Conservation (phyloP, 306 rosid genomes). For the Crataegus laevigata region DNA sequence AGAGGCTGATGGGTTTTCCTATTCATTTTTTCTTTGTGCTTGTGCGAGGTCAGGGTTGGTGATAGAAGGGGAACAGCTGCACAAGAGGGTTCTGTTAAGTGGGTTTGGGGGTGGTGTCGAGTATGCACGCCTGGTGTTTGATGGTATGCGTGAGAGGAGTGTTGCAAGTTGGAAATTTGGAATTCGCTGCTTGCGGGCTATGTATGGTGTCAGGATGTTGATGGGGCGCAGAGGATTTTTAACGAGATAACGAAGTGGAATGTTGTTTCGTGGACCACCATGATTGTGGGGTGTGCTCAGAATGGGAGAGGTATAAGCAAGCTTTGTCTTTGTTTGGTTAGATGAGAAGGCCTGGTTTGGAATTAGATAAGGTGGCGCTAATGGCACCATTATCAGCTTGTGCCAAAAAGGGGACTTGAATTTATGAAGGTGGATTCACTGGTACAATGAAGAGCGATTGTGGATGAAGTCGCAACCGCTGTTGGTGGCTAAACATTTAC, state of each 20-base stretch:
- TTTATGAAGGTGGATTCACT: slow-evolving; percentile 66
- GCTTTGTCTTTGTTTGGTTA: slow-evolving; percentile 50
- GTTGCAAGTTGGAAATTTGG: slow-evolving; percentile 56
- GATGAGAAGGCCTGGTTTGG: slow-evolving; percentile 58
- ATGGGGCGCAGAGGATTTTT: slow-evolving; percentile 37
- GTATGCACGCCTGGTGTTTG: slow-evolving; percentile 49
- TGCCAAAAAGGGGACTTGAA: slow-evolving; percentile 57
- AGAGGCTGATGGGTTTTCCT: slow-evolving; percentile 56
- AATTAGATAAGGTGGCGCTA: slow-evolving; percentile 45
- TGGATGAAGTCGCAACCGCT: slow-evolving; percentile 7
- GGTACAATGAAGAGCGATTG: slow-evolving; percentile 32
- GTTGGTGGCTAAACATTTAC: too few species aligned
- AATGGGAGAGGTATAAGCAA: slow-evolving; percentile 40
- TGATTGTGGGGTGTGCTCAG: slow-evolving; percentile 50
- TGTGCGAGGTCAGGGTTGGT: slow-evolving; percentile 44
- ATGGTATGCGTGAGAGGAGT: slow-evolving; percentile 46
- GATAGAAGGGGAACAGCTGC: slow-evolving; percentile 61
- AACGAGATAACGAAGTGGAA: slow-evolving; percentile 49
- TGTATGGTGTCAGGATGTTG: slow-evolving; percentile 35
- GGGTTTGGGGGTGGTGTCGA: slow-evolving; percentile 35
- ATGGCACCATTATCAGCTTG: slow-evolving; percentile 54
- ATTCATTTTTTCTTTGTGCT: slow-evolving; percentile 39
- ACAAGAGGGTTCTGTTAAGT: slow-evolving; percentile 36
- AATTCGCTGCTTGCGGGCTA: slow-evolving; percentile 47
- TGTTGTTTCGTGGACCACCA: slow-evolving; percentile 63